Evolutionary conservation across 163 green algal genomes (phyloP).

Genomic region (Chloroidium sp.): DNA sequence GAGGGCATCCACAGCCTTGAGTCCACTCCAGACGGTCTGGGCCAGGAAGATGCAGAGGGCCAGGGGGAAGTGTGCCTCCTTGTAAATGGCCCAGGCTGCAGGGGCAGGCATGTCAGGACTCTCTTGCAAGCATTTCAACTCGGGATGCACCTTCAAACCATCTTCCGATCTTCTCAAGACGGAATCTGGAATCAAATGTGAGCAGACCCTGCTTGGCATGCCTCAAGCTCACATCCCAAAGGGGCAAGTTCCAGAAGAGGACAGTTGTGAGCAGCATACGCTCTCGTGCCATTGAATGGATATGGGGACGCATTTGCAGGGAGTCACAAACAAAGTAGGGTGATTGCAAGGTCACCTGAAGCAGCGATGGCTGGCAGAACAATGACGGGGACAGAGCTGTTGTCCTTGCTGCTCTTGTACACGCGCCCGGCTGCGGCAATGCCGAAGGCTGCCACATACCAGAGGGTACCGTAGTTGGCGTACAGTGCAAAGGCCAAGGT

Average conservation of each 20-base stretch:
- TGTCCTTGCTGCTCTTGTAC: not conserved
- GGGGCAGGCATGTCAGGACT: too few species aligned
- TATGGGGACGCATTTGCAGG: not conserved
- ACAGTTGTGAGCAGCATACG: too few species aligned
- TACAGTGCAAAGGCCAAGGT: conserved; percentile 6
- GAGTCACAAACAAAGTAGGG: not conserved
- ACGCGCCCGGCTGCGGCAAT: not conserved
- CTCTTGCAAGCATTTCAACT: too few species aligned
- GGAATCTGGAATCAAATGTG: too few species aligned
- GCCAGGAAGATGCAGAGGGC: conserved; percentile 4
- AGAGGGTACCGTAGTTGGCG: conserved; percentile 12
- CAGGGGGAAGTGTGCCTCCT: conserved; percentile 1
- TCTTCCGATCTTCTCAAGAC: too few species aligned
- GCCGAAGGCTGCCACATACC: conserved; percentile 3
- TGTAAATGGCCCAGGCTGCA: conserved; percentile 10
- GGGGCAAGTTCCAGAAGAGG: too few species aligned
- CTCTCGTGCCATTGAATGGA: too few species aligned
- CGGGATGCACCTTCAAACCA: too few species aligned
- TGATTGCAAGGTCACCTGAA: not conserved
- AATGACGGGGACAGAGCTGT: not conserved
- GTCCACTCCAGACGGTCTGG: not conserved
- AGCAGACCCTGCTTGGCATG: too few species aligned
- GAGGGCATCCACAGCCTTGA: not conserved
- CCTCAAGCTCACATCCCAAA: too few species aligned
- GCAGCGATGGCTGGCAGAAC: not conserved